Conservation (phyloP, 2,329 filamentous ascomycete species). For the Aspergillus sp. region DNA sequence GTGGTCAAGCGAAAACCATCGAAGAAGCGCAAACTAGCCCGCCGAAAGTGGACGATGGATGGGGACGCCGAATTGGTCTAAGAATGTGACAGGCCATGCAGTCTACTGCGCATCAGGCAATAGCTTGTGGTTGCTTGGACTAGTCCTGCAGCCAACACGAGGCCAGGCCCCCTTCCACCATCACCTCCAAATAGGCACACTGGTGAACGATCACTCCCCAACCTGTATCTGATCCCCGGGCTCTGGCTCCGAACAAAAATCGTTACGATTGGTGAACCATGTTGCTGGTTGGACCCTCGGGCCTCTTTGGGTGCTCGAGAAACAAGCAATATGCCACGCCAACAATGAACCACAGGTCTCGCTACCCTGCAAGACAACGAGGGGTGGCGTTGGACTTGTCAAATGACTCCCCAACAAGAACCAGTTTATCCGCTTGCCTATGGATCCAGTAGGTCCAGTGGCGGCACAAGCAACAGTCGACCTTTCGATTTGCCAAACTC, state of each 20-base stretch:
- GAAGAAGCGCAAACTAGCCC: conserved; percentile 28
- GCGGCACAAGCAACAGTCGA: neutral
- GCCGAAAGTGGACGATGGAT: conserved; percentile 21
- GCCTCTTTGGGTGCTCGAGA: neutral
- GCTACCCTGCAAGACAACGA: neutral
- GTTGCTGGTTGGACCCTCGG: neutral
- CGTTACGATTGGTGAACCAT: neutral
- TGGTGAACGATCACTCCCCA: neutral
- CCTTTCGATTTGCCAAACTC: neutral
- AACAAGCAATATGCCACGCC: neutral
- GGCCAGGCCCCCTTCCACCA: neutral
- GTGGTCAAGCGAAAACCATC: conserved; percentile 19
- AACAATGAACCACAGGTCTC: neutral
- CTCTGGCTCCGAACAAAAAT: neutral
- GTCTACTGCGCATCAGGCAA: neutral
- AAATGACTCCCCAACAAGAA: conserved; percentile 1
- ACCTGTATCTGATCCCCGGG: neutral
- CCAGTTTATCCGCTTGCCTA: neutral
- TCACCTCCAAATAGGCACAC: neutral
- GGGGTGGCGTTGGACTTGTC: neutral
- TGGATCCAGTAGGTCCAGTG: neutral
- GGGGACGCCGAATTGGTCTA: conserved; percentile 23
- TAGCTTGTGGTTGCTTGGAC: neutral
- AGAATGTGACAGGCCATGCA: neutral
- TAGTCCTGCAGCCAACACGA: neutral